Conservation (phyloP, 805 yeast species). For the Hanseniaspora singularis region DNA sequence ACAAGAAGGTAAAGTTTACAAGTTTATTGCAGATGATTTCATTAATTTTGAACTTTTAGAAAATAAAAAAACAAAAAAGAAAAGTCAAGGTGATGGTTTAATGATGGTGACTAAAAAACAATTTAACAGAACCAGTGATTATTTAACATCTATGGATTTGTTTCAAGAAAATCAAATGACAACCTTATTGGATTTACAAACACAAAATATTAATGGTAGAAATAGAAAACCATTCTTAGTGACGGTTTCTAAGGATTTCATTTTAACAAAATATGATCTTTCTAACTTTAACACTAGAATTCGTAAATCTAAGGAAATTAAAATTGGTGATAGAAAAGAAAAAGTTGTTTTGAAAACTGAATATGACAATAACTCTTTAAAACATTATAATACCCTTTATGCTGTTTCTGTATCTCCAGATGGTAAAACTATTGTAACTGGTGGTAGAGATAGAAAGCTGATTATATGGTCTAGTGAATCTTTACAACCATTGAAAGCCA, state of each 20-base stretch:
- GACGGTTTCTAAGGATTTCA: constrained; percentile 72
- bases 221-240: constrained; percentile 48
- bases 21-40: constrained; percentile 46
- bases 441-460: constrained; percentile 72
- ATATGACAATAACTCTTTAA: constrained; percentile 45
- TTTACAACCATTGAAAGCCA: constrained; percentile 59
- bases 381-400: constrained; percentile 66
- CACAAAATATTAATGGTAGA: constrained; percentile 31
- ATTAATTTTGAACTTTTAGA: neutral
- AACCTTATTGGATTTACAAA: constrained; percentile 10
- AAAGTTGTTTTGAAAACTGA: constrained; percentile 27
- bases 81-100: constrained; percentile 48
- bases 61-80: constrained; percentile 32
- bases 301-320: constrained; percentile 46
- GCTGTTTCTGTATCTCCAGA: constrained; percentile 77
- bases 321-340: constrained; percentile 44
- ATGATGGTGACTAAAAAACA: constrained; percentile 39
- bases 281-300: constrained; percentile 47
- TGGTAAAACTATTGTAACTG: constrained; percentile 81
- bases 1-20: constrained; percentile 70
- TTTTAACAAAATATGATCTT: constrained; percentile 69
- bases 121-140: constrained; percentile 29
- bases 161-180: constrained; percentile 14
- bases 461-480: constrained; percentile 79
- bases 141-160: constrained; percentile 9